Base-by-base conservation (phyloP, 2,329 filamentous ascomycete genomes). In the Gliomastix tumulicola region DNA sequence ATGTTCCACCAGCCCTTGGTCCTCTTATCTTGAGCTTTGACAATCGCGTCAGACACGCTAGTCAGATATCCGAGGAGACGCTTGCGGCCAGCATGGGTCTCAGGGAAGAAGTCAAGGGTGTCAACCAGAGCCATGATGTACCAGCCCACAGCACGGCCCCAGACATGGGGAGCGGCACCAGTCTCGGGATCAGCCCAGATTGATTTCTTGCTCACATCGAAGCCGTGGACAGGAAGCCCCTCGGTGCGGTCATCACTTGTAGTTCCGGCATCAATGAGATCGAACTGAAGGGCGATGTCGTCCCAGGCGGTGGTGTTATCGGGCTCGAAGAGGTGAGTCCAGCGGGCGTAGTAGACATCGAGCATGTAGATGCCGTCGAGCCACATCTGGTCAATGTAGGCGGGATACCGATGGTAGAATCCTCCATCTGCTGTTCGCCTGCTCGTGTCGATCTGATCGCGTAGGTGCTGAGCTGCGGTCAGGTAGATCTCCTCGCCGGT, bases 1-100 rank as follows among this genome's bases (percentile, higher is more conserved):
- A 79, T 58, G 34, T 76, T 55, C 68, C 71, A 79, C 74, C 75
- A 80, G 6, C 69, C 73, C 0, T 72, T 70, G 10, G 45, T 44
- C 41, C 37, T 43, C n/a, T 30, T 18, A 37, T 71, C 67, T 17
- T 65, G 66, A 1, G 61, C 57, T 8, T 47, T 47, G 37, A 62
- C 60, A 3, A 74, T 42, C 1, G 65, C 66, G 1, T 56, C 45
- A 1, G 64, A 61, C 1, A 71, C 53, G 4, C 60, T 53, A 2
- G 52, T 49, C 18, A 68, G 63, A 44, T 68, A 65, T 6, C 47
- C 49, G 27, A 55, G 43, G 5, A 68, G 49, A 42, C 56, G 54
- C n/a, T 44, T 42, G 41, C 58, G 59, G 5, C 59, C 62, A 0
- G 54, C 44, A 21, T 65, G 59, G 3, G 41, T 43, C 41, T 53